Percentiles rank a stretch among this genome's conserved stretches.
These are phyloP conservation scores for Angomonas ambiguus DNA, from an alignment of 208 protist species.

Conservation along the genomic window DNA sequence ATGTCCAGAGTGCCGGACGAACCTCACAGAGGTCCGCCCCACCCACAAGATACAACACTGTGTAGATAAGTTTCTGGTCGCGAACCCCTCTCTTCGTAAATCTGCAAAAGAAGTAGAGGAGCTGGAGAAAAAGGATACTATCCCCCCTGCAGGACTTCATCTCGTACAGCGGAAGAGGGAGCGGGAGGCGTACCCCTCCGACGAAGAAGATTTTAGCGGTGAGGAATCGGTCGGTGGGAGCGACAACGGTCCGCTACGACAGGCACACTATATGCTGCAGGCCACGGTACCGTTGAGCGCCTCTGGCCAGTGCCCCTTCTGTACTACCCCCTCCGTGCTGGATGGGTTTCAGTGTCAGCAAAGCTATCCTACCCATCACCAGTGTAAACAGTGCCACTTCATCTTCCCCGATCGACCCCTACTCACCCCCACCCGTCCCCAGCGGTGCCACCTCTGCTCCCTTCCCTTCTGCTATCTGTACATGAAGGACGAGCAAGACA, in stretches of 20 bases:
- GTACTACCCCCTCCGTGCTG: constrained; percentile 32
- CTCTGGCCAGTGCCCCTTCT: constrained; percentile 64
- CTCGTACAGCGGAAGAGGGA: constrained; percentile 32
- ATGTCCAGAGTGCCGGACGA: constrained; percentile 69
- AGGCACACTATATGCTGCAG: background rate
- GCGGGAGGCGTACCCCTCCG: constrained; percentile 14
- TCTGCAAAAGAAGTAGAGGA: constrained; percentile 33
- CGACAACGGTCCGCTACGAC: background rate
- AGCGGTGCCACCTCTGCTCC: constrained; percentile 78
- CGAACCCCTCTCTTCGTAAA: constrained; percentile 30
- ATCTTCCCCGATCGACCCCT: constrained; percentile 73
- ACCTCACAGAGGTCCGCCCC: constrained; percentile 55
- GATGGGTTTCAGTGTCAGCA: constrained; percentile 68
- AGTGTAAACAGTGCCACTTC: constrained; percentile 35
- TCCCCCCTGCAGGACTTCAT: constrained; percentile 42
- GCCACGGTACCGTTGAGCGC: too few species aligned
- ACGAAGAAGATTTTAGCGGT: constrained; percentile 15
- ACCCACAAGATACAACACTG: constrained; percentile 77
- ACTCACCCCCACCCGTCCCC: constrained; percentile 37
- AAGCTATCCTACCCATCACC: constrained; percentile 35
- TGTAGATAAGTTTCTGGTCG: constrained; percentile 59
- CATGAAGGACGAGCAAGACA: constrained; percentile 12
- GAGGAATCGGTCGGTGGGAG: background rate
- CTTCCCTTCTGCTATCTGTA: constrained; percentile 77
- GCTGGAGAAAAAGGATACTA: constrained; percentile 46